Evolutionary conservation across 805 yeast species (phyloP), one percentile per base, ranked within the genome.

Genomic region (Hanseniaspora valbyensis): DNA sequence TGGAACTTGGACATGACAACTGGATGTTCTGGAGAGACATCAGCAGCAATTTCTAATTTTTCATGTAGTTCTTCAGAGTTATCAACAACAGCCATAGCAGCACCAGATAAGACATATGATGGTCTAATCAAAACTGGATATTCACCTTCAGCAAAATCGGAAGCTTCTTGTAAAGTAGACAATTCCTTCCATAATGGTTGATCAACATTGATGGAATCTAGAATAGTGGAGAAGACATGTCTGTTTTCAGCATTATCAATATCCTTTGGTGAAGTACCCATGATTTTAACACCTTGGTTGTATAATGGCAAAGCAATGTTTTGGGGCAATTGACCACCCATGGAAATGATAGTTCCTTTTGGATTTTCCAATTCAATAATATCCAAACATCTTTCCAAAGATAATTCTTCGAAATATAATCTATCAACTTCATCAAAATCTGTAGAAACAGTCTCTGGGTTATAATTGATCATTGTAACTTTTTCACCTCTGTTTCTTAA

Each of bases 171-270:
- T 53, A 87, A 74, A 22, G 95, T 85, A 33, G 97, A 88, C 60
- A 90, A 77, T 69, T 90, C 98, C 68, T 89, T 90, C 98, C 98
- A 90, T 34, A 96, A 95, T 40, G 98, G 98, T 71, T 90, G 98
- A 70, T 90, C 98, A 56, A 90, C 96, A 52, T 95, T 95, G 62
- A 90, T 90, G 58, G 78, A 78, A 69, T 90, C 98, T 70, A 90
- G 76, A 94, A 90, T 88, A 70, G 96, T 85, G 40, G 96, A 87
- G 73, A 90, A 90, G 72, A 92, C 90, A 77, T 87, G 89, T 72
- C 98, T 80, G 71, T 90, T 89, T 74, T 90, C 98, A 56, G 98
- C 98, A 54, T 94, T 80, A 64, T 90, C 98, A 66, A 90, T 92
- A 95, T 87, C 88, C 67, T 86, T 95, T 52, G 98, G 98, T 32